A percentile compares a stretch with the other conserved stretches of the same genome.
Conservation (phyloP, 352 stramenopile genomes). For the Stramenopiles sp. region DNA sequence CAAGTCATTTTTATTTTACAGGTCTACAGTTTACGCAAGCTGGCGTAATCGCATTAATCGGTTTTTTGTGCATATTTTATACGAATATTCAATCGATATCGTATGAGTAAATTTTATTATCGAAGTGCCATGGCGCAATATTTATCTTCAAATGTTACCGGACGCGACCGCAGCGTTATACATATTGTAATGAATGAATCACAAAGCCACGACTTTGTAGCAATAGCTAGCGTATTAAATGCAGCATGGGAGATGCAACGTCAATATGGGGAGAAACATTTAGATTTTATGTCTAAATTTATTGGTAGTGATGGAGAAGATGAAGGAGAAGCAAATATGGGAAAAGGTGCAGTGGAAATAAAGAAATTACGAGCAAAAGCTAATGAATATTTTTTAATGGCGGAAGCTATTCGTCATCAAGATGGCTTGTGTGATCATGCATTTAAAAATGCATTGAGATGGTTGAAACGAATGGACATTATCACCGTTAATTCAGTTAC, state of each 20-base stretch:
- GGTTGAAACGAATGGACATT: not conserved
- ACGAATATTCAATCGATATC: not conserved
- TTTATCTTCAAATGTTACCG: not conserved
- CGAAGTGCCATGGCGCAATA: not conserved
- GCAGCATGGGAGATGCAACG: not conserved
- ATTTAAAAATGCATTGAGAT: not conserved
- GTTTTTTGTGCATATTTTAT: not conserved
- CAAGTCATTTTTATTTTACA: not conserved
- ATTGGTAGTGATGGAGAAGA: not conserved
- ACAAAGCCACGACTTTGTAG: not conserved
- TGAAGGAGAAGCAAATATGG: not conserved
- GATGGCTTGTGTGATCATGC: not conserved
- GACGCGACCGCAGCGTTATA: not conserved
- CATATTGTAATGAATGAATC: not conserved
- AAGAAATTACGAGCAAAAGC: not conserved
- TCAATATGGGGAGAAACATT: too few species aligned
- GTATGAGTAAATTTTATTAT: slow-evolving; percentile 1
- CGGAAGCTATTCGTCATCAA: not conserved
- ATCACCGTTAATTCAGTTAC: not conserved
- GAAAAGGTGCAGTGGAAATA: not conserved
- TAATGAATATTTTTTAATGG: not conserved
- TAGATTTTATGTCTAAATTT: not conserved
- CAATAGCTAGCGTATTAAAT: not conserved
- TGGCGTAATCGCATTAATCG: not conserved
- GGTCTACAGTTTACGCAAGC: not conserved